Conservation (phyloP, 768 basidiomycete genomes). For the Rubroboletus pulcherrimus region DNA sequence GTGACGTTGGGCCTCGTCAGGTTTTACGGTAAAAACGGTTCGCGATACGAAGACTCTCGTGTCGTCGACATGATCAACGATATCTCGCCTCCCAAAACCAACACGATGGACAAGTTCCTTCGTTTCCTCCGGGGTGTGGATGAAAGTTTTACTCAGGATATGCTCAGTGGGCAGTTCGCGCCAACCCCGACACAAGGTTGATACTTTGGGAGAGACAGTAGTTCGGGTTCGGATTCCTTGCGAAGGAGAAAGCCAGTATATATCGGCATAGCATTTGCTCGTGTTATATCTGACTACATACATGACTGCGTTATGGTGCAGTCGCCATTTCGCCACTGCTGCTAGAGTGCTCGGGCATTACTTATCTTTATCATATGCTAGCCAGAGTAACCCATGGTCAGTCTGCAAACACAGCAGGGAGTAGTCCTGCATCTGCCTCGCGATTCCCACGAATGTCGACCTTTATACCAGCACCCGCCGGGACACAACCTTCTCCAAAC, state of each 20-base stretch:
- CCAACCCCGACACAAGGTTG: neutral
- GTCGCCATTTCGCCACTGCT: neutral
- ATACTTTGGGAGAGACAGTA: neutral
- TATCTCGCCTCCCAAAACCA: conserved; percentile 38
- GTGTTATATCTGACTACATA: neutral
- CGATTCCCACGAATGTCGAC: conserved; percentile 53
- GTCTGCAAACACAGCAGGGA: conserved; percentile 19
- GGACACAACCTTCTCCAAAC: conserved; percentile 73
- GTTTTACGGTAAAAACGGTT: conserved; percentile 56
- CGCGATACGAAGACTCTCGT: conserved; percentile 43
- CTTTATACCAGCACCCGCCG: conserved; percentile 70
- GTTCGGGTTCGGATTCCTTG: neutral
- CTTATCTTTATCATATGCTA: neutral
- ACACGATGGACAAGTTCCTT: conserved; percentile 47
- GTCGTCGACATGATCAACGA: conserved; percentile 52
- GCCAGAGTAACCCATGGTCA: neutral
- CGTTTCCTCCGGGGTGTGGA: conserved; percentile 49
- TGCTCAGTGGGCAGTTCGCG: neutral
- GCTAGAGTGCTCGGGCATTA: neutral
- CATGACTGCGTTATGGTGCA: neutral
- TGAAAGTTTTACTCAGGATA: conserved; percentile 33
- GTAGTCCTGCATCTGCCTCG: conserved; percentile 35
- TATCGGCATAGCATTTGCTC: neutral
- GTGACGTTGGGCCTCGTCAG: conserved; percentile 49
- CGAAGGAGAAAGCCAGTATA: neutral